phyloP scores from a whole-genome alignment of 2,329 filamentous ascomycete genomes.

The Fusarium subtropicale region DNA sequence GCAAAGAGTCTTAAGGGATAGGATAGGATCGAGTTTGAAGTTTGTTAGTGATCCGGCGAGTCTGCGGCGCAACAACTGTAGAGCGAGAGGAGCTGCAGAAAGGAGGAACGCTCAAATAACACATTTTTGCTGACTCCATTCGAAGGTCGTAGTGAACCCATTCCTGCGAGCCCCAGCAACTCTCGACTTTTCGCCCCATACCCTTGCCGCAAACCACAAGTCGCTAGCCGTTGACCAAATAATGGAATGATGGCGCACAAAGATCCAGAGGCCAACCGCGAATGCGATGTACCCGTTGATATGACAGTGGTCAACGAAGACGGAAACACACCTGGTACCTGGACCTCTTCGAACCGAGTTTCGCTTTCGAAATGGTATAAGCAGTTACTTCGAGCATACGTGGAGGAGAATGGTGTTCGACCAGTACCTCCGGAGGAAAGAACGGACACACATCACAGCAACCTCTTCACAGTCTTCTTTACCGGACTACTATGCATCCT shows the following conservation, averaged over 20 bases:
- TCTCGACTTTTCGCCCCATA: background rate
- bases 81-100: background rate
- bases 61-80: background rate
- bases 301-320: background rate
- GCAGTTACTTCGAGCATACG: conserved; percentile 57
- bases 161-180: background rate
- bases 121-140: background rate
- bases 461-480: conserved; percentile 71
- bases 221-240: no score
- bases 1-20: background rate
- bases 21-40: background rate
- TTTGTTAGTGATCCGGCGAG: background rate
- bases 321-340: conserved; percentile 41
- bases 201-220: background rate
- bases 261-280: conserved; percentile 29
- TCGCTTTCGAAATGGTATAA: conserved; percentile 57
- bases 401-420: conserved; percentile 66
- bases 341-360: conserved; percentile 48
- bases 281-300: background rate
- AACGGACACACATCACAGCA: conserved; percentile 64
- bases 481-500: conserved; percentile 67
- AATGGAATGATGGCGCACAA: background rate
- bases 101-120: background rate
- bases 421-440: conserved; percentile 67
- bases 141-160: background rate